Percentiles rank a stretch among this genome's conserved stretches.
These are phyloP conservation scores for Colletotrichum kahawae DNA, from an alignment of 2,329 filamentous ascomycete species.

Conservation along the genomic window DNA sequence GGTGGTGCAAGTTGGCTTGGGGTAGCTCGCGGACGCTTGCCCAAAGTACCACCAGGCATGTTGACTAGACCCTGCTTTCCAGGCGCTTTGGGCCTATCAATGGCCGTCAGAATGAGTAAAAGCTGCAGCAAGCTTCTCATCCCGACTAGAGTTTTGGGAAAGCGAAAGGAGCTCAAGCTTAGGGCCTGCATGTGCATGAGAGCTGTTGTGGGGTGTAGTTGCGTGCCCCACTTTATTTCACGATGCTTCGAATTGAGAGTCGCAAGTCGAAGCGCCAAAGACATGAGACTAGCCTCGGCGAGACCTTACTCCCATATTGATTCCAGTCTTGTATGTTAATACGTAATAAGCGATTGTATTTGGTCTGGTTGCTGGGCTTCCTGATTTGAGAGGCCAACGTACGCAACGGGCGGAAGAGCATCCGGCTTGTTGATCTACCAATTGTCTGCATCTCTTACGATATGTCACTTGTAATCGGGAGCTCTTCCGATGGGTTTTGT, in stretches of 20 bases:
- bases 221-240: fast-evolving
- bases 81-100: background rate
- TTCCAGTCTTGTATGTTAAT: background rate
- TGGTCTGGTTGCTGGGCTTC: background rate
- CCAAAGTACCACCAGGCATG: background rate
- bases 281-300: background rate
- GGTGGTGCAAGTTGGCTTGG: background rate
- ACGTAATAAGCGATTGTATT: background rate
- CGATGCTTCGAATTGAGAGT: background rate
- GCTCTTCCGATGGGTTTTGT: background rate
- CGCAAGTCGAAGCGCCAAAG: background rate
- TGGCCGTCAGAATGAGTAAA: background rate
- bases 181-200: background rate
- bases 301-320: background rate
- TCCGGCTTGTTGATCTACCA: background rate
- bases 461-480: background rate
- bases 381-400: background rate
- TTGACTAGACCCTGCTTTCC: background rate
- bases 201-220: background rate
- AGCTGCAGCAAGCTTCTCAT: background rate
- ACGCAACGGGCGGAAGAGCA: background rate
- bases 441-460: background rate
- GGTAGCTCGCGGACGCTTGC: background rate
- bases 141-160: background rate
- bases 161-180: background rate